phyloP scores from a whole-genome alignment of 768 basidiomycete species.

The Roridomyces roridus region DNA sequence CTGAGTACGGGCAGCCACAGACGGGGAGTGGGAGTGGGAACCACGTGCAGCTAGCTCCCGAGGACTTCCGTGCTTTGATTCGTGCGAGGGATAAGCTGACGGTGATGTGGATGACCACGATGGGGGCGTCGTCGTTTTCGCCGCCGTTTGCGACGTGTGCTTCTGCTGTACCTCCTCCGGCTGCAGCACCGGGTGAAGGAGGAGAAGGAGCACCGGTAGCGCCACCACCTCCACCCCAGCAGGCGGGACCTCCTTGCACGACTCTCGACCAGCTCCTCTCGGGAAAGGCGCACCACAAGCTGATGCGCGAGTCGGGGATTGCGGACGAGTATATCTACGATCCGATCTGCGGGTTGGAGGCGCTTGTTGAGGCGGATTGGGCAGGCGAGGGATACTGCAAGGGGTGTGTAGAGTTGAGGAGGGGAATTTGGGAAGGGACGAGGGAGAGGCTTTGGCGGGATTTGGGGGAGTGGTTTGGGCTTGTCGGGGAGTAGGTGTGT shows the following conservation, averaged over 20 bases:
- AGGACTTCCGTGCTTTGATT: conserved; percentile 15
- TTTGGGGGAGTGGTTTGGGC: conserved; percentile 35
- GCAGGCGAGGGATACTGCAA: conserved; percentile 39
- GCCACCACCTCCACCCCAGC: not conserved
- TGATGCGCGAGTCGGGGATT: conserved; percentile 29
- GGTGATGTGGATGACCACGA: conserved; percentile 24
- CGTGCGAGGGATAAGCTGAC: conserved; percentile 28
- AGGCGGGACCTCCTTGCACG: not conserved
- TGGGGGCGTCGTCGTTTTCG: conserved; percentile 14
- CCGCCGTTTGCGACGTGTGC: conserved; percentile 11
- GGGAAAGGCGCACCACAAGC: conserved; percentile 19
- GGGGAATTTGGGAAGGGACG: conserved; percentile 34
- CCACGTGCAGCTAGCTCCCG: not conserved
- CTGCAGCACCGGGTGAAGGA: not conserved
- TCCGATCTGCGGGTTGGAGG: conserved; percentile 41
- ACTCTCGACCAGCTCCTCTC: conserved; percentile 3
- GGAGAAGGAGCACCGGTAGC: too few species aligned
- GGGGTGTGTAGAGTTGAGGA: conserved; percentile 36
- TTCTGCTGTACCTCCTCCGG: not conserved
- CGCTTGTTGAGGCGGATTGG: conserved; percentile 33
- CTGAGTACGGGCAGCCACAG: conserved; percentile 35
- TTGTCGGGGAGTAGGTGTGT: too few species aligned
- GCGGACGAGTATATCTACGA: conserved; percentile 38
- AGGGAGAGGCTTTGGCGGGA: conserved; percentile 38
- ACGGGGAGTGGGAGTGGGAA: too few species aligned